Conservation (phyloP, 768 basidiomycete genomes). For the Boletus sp. region DNA sequence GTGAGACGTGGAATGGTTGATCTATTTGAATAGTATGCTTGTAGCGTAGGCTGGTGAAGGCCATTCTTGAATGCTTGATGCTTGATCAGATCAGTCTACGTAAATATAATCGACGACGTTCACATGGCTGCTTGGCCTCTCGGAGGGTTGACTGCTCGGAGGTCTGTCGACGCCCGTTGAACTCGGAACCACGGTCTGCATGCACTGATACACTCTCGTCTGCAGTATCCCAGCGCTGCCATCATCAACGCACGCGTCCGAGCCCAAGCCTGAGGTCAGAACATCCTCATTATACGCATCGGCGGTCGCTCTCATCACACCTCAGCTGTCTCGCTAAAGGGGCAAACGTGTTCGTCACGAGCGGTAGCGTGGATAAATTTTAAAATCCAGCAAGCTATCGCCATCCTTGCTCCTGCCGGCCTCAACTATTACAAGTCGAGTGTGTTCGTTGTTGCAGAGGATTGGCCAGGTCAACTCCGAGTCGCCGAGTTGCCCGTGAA, state of each 20-base stretch:
- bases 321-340: conserved; percentile 60
- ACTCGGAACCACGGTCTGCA: neutral
- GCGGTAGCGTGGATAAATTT: conserved; percentile 59
- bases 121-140: conserved; percentile 78
- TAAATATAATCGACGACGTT: conserved; percentile 43
- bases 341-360: conserved; percentile 82
- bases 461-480: conserved; percentile 58
- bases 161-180: conserved; percentile 42
- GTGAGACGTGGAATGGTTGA: conserved; percentile 34
- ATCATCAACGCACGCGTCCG: conserved; percentile 65
- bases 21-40: conserved; percentile 27
- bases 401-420: conserved; percentile 75
- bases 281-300: conserved; percentile 35
- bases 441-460: conserved; percentile 39
- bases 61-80: no score
- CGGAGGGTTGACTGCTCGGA: conserved; percentile 80
- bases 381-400: conserved; percentile 66
- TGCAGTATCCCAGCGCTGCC: conserved; percentile 50
- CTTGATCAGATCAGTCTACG: no score
- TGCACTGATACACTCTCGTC: neutral
- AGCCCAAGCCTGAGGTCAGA: conserved; percentile 60
- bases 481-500: conserved; percentile 39
- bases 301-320: no score
- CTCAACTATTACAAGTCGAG: conserved; percentile 70
- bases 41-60: neutral